Evolutionary conservation across 495 filamentous ascomycete species (phyloP).

Genomic region (Talaromyces thailandensis): DNA sequence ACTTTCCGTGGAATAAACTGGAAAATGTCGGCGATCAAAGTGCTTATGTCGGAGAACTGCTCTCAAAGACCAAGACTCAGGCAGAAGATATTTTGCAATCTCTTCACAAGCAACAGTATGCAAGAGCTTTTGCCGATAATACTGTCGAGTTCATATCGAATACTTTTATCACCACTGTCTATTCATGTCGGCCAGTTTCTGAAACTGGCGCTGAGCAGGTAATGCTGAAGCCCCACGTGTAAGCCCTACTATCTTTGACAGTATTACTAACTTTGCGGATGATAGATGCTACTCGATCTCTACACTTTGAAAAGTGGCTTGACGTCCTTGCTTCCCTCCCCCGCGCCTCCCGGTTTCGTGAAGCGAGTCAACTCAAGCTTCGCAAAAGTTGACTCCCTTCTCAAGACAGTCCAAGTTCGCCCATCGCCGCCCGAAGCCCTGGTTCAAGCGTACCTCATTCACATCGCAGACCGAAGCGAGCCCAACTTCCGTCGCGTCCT

Average conservation of each 20-base stretch:
- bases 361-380: slow-evolving; percentile 84
- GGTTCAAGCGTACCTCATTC: slow-evolving; percentile 92
- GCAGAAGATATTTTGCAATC: slow-evolving; percentile 64
- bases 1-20: slow-evolving; percentile 90
- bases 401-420: slow-evolving; percentile 95
- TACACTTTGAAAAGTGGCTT: slow-evolving; percentile 86
- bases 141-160: slow-evolving; percentile 76
- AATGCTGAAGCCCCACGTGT: slow-evolving; percentile 6
- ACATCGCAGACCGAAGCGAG: slow-evolving; percentile 84
- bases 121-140: slow-evolving; percentile 89
- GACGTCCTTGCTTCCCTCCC: slow-evolving; percentile 30
- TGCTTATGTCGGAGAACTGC: slow-evolving; percentile 75
- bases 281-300: slow-evolving; percentile 82
- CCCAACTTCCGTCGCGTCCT: slow-evolving; percentile 95
- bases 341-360: slow-evolving; percentile 56
- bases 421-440: slow-evolving; percentile 85
- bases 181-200: slow-evolving; percentile 80
- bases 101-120: slow-evolving; percentile 89
- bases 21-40: slow-evolving; percentile 94
- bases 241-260: background rate
- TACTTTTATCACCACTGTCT: slow-evolving; percentile 72
- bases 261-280: background rate
- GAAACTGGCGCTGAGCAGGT: slow-evolving; percentile 96
- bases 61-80: slow-evolving; percentile 59
- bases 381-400: slow-evolving; percentile 78